Percentiles rank a stretch among this genome's conserved stretches.
Conservation (phyloP, 2,329 filamentous ascomycete species). For the Claviceps sp. region DNA sequence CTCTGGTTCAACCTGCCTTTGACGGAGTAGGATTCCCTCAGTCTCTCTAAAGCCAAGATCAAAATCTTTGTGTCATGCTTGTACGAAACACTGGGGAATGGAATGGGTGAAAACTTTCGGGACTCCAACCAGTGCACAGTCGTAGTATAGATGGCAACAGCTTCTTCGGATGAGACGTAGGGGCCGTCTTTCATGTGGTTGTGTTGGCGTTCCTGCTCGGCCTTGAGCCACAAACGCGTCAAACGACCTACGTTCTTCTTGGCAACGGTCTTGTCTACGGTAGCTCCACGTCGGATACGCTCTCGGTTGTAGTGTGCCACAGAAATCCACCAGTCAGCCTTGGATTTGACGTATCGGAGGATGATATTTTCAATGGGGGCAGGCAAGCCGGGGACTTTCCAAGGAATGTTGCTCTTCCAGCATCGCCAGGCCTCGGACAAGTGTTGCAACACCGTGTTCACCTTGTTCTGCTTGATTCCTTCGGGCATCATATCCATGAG, state of each 20-base stretch:
- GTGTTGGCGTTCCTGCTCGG: slow-evolving; percentile 95
- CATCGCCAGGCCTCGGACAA: slow-evolving; percentile 97
- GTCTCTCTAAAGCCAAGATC: slow-evolving; percentile 82
- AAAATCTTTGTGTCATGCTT: slow-evolving; percentile 99
- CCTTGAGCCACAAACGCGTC: slow-evolving; percentile 92
- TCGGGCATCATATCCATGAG: slow-evolving; percentile 99
- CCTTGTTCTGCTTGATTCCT: slow-evolving; percentile 98
- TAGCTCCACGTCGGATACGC: slow-evolving; percentile 88
- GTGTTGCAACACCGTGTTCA: slow-evolving; percentile 95
- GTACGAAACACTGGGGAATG: slow-evolving; percentile 97
- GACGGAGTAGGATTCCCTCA: slow-evolving; percentile 93
- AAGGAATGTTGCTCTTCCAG: slow-evolving; percentile 99
- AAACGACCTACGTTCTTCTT: slow-evolving; percentile 97
- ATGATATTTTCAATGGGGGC: slow-evolving; percentile 99
- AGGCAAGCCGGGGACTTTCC: slow-evolving; percentile 94
- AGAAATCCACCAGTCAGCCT: slow-evolving; percentile 99
- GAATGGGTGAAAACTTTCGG: slow-evolving; percentile 94
- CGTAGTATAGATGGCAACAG: slow-evolving; percentile 96
- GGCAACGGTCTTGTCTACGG: slow-evolving; percentile 96
- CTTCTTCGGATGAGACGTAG: slow-evolving; percentile 96
- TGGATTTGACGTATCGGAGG: slow-evolving; percentile 94
- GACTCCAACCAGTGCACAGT: slow-evolving; percentile 98
- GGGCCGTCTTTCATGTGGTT: slow-evolving; percentile 99
- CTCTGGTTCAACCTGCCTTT: slow-evolving; percentile 95
- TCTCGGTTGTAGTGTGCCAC: slow-evolving; percentile 98